Evolutionary conservation across 2,329 filamentous ascomycete species (phyloP).

Genomic region (Colletotrichum sp.): DNA sequence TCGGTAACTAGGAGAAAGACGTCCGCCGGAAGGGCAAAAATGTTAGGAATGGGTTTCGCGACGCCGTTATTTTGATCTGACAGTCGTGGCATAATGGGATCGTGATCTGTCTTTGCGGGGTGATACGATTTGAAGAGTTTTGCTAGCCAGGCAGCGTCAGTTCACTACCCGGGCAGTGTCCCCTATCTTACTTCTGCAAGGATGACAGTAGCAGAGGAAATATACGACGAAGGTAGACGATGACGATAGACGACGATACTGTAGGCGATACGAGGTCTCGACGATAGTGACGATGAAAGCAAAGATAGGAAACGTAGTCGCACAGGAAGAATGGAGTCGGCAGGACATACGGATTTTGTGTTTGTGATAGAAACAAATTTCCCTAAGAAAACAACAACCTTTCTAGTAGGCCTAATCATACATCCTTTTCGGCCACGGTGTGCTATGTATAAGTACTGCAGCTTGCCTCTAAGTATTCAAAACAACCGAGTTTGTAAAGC

Average conservation of each 20-base stretch:
- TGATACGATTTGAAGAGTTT: background rate
- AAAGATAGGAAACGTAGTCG: background rate
- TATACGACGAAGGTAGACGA: background rate
- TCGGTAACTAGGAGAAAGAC: background rate
- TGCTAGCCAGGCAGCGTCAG: background rate
- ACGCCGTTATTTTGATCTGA: background rate
- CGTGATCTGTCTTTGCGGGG: background rate
- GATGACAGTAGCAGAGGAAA: background rate
- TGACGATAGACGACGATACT: background rate
- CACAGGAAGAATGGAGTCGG: too few relatives aligned
- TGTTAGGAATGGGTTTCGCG: background rate
- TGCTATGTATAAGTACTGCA: background rate
- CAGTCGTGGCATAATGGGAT: background rate
- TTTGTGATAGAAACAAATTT: too few relatives aligned
- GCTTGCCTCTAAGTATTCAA: background rate
- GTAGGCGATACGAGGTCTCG: background rate
- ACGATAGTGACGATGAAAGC: background rate
- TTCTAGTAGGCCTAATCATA: background rate
- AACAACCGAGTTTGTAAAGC: background rate
- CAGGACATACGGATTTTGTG: too few relatives aligned
- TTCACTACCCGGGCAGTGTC: background rate
- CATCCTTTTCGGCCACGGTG: background rate
- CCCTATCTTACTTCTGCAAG: too few relatives aligned
- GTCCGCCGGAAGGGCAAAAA: background rate
- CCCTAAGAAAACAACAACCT: background rate